phyloP scores from a whole-genome alignment of 176 grass and related monocot species.

The Neostapfia colusana region DNA sequence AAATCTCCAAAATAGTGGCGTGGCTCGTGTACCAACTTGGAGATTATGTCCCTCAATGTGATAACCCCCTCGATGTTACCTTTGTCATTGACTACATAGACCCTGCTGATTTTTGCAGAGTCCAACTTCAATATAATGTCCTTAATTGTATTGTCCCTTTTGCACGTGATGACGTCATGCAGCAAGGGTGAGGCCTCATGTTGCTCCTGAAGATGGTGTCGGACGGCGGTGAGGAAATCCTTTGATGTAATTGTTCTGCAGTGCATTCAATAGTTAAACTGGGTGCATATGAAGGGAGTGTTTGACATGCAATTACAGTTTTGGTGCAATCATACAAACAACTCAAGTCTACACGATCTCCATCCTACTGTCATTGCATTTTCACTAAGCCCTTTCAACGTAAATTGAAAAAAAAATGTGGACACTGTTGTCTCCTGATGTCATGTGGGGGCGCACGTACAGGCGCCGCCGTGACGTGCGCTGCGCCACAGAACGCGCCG shows the following conservation, averaged over 20 bases:
- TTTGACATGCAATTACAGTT: too few relatives aligned
- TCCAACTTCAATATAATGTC: conserved; percentile 89
- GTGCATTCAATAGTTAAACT: conserved; percentile 5
- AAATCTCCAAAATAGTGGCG: conserved; percentile 93
- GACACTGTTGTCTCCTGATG: too few relatives aligned
- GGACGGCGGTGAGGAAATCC: conserved; percentile 68
- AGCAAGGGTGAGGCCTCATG: conserved; percentile 62
- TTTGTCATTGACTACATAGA: conserved; percentile 68
- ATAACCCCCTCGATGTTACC: conserved; percentile 72
- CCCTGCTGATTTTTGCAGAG: conserved; percentile 74
- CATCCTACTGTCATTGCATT: too few relatives aligned
- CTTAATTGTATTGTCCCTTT: conserved; percentile 56
- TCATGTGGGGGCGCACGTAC: too few relatives aligned
- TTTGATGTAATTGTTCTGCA: conserved; percentile 79
- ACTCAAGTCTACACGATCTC: too few relatives aligned
- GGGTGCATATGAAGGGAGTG: background rate
- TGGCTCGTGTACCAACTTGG: conserved; percentile 91
- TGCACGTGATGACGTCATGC: conserved; percentile 62
- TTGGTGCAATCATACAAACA: too few relatives aligned
- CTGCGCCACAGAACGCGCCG: too few relatives aligned
- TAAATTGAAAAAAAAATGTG: too few relatives aligned
- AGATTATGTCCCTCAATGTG: conserved; percentile 94
- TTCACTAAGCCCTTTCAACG: too few relatives aligned
- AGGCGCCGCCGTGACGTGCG: too few relatives aligned
- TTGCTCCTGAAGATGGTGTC: conserved; percentile 70